Evolutionary conservation across 352 stramenopile species (phyloP).

Genomic region (Phytophthora nicotianae): DNA sequence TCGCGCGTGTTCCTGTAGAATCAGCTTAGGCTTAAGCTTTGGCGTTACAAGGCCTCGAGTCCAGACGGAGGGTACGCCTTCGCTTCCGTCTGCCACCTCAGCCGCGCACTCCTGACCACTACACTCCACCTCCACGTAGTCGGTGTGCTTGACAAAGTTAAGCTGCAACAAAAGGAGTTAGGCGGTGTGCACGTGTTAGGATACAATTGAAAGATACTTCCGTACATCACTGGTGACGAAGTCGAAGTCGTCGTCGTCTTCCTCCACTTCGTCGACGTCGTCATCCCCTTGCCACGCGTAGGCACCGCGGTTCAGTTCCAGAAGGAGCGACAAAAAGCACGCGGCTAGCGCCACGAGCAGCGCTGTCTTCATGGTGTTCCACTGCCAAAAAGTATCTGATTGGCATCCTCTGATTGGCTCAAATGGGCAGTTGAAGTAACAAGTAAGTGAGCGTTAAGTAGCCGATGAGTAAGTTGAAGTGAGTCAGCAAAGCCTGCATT

Average conservation of each 20-base stretch:
- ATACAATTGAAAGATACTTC: constrained; percentile 1
- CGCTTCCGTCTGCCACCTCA: constrained; percentile 4
- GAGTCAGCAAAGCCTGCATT: too few relatives aligned
- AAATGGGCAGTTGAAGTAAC: too few relatives aligned
- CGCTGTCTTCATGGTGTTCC: constrained; percentile 26
- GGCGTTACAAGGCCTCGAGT: constrained; percentile 57
- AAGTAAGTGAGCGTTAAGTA: neutral
- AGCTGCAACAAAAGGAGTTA: constrained; percentile 21
- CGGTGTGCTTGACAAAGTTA: constrained; percentile 29
- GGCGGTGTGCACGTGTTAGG: neutral
- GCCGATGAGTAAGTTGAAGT: too few relatives aligned
- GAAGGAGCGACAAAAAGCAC: constrained; percentile 25
- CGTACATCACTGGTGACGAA: constrained; percentile 41
- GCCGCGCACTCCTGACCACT: constrained; percentile 38
- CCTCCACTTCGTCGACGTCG: constrained; percentile 36
- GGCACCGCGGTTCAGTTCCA: constrained; percentile 6
- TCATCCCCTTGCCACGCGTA: constrained; percentile 28
- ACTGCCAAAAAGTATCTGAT: constrained; percentile 19
- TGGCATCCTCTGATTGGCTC: constrained; percentile 8
- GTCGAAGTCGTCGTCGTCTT: constrained; percentile 42
- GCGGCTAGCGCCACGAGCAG: constrained; percentile 22
- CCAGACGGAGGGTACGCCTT: constrained; percentile 40
- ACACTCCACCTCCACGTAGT: constrained; percentile 44
- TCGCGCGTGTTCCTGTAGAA: constrained; percentile 50
- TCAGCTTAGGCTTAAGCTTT: constrained; percentile 49